These are phyloP conservation scores for Exserohilum turcica DNA, from an alignment of 2,329 filamentous ascomycete genomes.

Conservation along the genomic window DNA sequence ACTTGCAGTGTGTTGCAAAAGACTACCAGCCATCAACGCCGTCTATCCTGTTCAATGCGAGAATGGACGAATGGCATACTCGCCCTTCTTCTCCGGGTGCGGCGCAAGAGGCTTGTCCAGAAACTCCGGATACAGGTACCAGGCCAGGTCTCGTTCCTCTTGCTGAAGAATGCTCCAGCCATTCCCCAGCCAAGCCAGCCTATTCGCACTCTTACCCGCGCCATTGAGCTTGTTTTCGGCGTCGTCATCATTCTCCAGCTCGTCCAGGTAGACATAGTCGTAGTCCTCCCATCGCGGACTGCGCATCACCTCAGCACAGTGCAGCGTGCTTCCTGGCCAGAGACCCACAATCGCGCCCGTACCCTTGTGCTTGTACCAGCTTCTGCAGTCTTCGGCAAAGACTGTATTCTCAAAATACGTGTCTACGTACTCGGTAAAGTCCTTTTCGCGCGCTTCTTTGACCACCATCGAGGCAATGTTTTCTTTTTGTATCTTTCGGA, in stretches of 20 bases:
- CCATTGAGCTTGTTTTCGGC: slow-evolving; percentile 9
- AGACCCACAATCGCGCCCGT: slow-evolving; percentile 38
- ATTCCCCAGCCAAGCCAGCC: slow-evolving; percentile 43
- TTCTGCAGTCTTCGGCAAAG: slow-evolving; percentile 41
- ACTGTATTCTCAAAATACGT: slow-evolving; percentile 43
- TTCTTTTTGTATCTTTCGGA: slow-evolving; percentile 52
- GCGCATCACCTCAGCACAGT: slow-evolving; percentile 42
- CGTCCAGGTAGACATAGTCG: slow-evolving; percentile 36
- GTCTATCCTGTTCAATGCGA: slow-evolving; percentile 32
- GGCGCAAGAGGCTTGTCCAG: slow-evolving; percentile 42
- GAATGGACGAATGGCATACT: slow-evolving; percentile 44
- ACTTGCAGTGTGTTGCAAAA: background rate
- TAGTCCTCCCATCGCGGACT: slow-evolving; percentile 46
- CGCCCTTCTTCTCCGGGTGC: slow-evolving; percentile 48
- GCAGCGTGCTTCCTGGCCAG: slow-evolving; percentile 43
- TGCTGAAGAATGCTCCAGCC: slow-evolving; percentile 35
- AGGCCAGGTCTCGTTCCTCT: slow-evolving; percentile 47
- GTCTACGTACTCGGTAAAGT: slow-evolving; percentile 41
- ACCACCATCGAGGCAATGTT: slow-evolving; percentile 48
- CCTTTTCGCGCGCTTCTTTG: slow-evolving; percentile 31
- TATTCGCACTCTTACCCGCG: slow-evolving; percentile 30
- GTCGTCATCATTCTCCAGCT: slow-evolving; percentile 14
- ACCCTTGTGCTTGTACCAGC: slow-evolving; percentile 43
- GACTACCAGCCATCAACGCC: background rate
- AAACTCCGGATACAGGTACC: slow-evolving; percentile 51